A percentile compares a stretch with the other conserved stretches of the same genome.
Conservation (phyloP, 352 stramenopile species). For the Phytophthora chlamydospora region DNA sequence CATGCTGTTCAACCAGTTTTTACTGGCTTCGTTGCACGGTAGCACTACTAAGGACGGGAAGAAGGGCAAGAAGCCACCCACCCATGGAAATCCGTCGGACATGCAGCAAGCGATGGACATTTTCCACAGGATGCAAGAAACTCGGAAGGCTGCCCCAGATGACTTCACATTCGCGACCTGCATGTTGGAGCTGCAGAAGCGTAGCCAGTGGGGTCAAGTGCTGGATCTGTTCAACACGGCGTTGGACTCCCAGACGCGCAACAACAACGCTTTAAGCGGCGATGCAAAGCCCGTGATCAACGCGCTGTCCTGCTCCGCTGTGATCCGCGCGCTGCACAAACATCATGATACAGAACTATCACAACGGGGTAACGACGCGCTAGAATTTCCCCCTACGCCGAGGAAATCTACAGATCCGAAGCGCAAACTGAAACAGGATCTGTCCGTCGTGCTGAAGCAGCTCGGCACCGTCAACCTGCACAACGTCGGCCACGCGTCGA, state of each 20-base stretch:
- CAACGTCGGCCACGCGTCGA: constrained; percentile 58
- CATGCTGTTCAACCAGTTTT: constrained; percentile 65
- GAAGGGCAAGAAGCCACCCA: constrained; percentile 7
- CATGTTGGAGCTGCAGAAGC: constrained; percentile 61
- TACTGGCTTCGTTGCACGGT: constrained; percentile 50
- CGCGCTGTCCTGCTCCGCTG: constrained; percentile 50
- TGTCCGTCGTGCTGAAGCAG: constrained; percentile 56
- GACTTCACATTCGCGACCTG: constrained; percentile 72
- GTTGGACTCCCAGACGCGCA: constrained; percentile 41
- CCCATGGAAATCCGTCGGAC: constrained; percentile 11
- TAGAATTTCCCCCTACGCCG: background rate
- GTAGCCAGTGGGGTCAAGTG: constrained; percentile 46
- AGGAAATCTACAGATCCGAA: constrained; percentile 15
- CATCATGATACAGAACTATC: constrained; percentile 18
- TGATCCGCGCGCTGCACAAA: constrained; percentile 60
- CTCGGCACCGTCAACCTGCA: constrained; percentile 42
- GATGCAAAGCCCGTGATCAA: constrained; percentile 43
- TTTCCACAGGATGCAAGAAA: constrained; percentile 50
- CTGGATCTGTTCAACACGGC: constrained; percentile 68
- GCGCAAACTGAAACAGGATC: constrained; percentile 44
- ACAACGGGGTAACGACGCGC: background rate
- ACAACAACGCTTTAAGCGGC: constrained; percentile 4
- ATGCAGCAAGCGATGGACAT: constrained; percentile 42
- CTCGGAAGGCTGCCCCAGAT: constrained; percentile 48
- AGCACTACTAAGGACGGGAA: constrained; percentile 7